Evolutionary conservation across 768 basidiomycete genomes (phyloP).

Genomic region (Lentinus tigrinus): DNA sequence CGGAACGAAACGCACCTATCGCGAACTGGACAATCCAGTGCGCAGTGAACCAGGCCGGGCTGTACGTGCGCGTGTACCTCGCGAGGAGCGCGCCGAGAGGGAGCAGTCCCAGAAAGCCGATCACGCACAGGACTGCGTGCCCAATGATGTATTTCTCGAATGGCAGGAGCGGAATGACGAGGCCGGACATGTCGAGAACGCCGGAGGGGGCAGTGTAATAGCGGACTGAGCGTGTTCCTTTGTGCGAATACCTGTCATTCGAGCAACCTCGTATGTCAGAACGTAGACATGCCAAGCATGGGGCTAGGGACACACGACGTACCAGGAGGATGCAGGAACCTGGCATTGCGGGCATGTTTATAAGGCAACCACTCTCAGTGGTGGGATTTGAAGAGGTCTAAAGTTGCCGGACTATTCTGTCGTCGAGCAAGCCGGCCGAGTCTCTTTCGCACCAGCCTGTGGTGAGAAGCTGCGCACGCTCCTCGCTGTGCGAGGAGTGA

Average conservation of each 20-base stretch:
- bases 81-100: slow-evolving; percentile 55
- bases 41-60: slow-evolving; percentile 36
- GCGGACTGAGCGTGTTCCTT: no score
- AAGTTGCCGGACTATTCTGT: background rate
- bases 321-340: background rate
- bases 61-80: slow-evolving; percentile 53
- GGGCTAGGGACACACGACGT: background rate
- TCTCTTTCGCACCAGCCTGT: slow-evolving; percentile 1
- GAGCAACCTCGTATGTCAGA: background rate
- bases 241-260: background rate
- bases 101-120: slow-evolving; percentile 56
- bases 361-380: slow-evolving; percentile 11
- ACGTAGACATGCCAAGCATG: background rate
- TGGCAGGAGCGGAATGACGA: slow-evolving; percentile 35
- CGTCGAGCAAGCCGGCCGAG: background rate
- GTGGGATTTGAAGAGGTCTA: slow-evolving; percentile 7
- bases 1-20: slow-evolving; percentile 26
- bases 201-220: background rate
- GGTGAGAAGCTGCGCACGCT: slow-evolving; percentile 4
- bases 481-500: background rate
- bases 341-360: background rate
- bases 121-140: slow-evolving; percentile 51
- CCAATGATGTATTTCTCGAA: slow-evolving; percentile 47
- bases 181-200: background rate
- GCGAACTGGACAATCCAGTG: slow-evolving; percentile 50